Evolutionary conservation across 345 rosid species (phyloP).

Genomic region (Populus davidiana): DNA sequence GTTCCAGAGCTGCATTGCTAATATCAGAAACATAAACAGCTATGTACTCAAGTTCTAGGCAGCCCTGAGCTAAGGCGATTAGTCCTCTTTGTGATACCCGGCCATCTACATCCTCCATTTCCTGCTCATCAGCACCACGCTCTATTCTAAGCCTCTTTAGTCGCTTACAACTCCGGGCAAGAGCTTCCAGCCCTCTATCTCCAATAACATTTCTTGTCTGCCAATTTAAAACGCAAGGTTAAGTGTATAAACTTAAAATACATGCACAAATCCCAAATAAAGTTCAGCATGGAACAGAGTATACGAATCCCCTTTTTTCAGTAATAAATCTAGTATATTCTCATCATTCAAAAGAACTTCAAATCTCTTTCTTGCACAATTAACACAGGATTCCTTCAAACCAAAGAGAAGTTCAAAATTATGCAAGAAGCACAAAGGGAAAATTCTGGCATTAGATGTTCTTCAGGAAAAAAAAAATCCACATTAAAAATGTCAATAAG

Average conservation of each 20-base stretch:
- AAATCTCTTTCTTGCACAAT: not conserved
- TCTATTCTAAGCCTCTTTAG: conserved; percentile 92
- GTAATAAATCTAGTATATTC: not conserved
- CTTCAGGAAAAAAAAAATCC: not conserved
- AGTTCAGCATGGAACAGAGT: not conserved
- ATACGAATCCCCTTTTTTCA: not conserved
- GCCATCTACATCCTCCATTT: conserved; percentile 83
- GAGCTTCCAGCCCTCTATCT: conserved; percentile 84
- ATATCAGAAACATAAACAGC: conserved; percentile 90
- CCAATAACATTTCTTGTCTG: conserved; percentile 97
- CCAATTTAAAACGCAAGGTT: conserved; percentile 13
- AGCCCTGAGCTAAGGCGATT: conserved; percentile 79
- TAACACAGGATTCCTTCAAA: not conserved
- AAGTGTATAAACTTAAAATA: not conserved
- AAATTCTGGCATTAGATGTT: not conserved
- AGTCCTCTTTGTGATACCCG: conserved; percentile 85
- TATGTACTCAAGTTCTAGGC: conserved; percentile 66
- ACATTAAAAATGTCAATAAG: not conserved
- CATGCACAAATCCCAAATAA: not conserved
- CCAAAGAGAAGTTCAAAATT: not conserved
- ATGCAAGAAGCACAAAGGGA: not conserved
- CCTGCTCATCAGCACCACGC: conserved; percentile 87
- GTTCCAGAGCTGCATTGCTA: conserved; percentile 66
- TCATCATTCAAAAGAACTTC: not conserved
- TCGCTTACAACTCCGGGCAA: conserved; percentile 63